phyloP scores from a whole-genome alignment of 371 early-diverging fungal genomes.

The Mucor piriformis region DNA sequence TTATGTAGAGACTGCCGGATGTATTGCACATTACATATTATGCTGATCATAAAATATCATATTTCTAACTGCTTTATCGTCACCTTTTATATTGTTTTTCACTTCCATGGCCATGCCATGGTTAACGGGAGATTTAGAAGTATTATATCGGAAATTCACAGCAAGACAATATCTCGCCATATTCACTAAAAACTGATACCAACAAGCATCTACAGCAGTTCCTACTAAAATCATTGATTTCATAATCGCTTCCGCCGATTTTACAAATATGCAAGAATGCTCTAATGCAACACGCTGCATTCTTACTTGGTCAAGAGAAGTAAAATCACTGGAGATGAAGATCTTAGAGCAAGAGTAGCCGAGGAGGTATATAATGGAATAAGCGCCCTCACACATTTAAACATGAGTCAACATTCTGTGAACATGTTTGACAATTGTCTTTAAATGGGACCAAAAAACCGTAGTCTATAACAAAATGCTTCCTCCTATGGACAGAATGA shows the following conservation, averaged over 20 bases:
- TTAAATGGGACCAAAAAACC: too few relatives aligned
- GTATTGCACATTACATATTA: conserved; percentile 14
- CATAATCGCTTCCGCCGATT: conserved; percentile 5
- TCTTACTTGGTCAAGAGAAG: too few relatives aligned
- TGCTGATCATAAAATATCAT: conserved; percentile 1
- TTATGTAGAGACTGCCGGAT: conserved; percentile 22
- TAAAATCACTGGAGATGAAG: too few relatives aligned
- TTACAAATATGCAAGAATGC: too few relatives aligned
- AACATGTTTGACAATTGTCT: too few relatives aligned
- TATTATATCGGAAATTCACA: conserved; percentile 12
- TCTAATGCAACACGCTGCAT: too few relatives aligned
- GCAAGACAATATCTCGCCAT: conserved; percentile 13
- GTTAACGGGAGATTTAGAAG: conserved; percentile 10
- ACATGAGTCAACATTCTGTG: too few relatives aligned
- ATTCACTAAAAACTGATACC: conserved; percentile 14
- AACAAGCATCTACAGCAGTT: conserved; percentile 15
- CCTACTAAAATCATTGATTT: conserved; percentile 6
- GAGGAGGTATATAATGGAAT: too few relatives aligned
- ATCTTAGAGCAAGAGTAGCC: too few relatives aligned
- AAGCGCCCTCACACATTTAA: too few relatives aligned
- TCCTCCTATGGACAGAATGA: too few relatives aligned
- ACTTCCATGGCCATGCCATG: conserved; percentile 9
- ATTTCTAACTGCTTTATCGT: conserved; percentile 2
- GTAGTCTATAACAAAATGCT: too few relatives aligned
- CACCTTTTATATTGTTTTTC: not conserved